Evolutionary conservation across 2,329 filamentous ascomycete genomes (phyloP).

Genomic region (Alternaria dauci): DNA sequence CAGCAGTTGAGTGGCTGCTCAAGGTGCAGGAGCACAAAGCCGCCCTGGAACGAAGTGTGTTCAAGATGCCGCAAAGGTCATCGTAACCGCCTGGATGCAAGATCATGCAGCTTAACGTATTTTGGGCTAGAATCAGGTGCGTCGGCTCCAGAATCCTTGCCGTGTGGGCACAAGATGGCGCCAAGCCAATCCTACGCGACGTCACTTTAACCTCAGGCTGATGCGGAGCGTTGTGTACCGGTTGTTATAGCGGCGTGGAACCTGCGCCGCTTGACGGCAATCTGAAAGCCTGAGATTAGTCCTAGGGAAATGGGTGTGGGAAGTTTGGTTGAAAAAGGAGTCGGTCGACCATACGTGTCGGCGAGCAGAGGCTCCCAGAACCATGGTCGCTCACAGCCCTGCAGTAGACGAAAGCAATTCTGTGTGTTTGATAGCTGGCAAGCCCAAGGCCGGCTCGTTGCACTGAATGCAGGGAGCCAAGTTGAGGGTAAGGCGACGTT

Average conservation of each 20-base stretch:
- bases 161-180: neutral
- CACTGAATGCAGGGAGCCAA: neutral
- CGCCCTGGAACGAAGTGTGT: neutral
- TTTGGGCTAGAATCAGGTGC: neutral
- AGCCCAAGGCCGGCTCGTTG: neutral
- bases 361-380: neutral
- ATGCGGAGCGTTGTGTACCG: constrained; percentile 10
- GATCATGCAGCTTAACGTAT: constrained; percentile 18
- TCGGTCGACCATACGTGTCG: neutral
- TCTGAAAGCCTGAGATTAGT: neutral
- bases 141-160: neutral
- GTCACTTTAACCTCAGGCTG: constrained; percentile 7
- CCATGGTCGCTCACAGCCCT: neutral
- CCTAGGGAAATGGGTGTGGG: neutral
- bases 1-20: neutral
- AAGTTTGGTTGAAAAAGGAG: neutral
- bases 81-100: constrained; percentile 10
- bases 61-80: neutral
- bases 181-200: neutral
- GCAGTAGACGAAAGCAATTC: neutral
- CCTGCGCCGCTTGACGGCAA: neutral
- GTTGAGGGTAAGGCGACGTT: neutral
- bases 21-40: neutral
- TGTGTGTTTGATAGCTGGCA: neutral
- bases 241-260: constrained; percentile 3